These are phyloP conservation scores for Botryotinia calthae DNA, from an alignment of 2,329 filamentous ascomycete genomes.

Conservation along the genomic window DNA sequence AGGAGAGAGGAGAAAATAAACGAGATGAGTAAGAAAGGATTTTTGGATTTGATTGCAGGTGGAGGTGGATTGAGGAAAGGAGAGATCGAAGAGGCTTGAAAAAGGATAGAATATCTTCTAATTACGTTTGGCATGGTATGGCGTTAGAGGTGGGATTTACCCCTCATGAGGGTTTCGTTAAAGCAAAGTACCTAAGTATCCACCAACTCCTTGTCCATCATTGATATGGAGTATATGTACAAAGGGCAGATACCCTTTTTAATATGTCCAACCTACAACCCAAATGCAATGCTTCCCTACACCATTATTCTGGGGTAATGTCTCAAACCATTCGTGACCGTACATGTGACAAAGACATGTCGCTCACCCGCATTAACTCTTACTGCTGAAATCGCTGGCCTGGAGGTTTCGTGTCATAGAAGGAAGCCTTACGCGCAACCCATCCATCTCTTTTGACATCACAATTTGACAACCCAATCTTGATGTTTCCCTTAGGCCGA, in stretches of 20 bases:
- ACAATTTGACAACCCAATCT: constrained; percentile 55
- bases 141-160: constrained; percentile 31
- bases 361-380: constrained; percentile 25
- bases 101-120: constrained; percentile 12
- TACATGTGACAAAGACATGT: neutral
- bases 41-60: constrained; percentile 81
- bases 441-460: constrained; percentile 89
- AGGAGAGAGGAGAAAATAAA: constrained; percentile 84
- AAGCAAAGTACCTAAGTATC: constrained; percentile 19
- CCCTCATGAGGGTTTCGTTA: constrained; percentile 21
- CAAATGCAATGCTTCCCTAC: constrained; percentile 5
- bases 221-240: constrained; percentile 28
- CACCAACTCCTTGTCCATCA: constrained; percentile 22
- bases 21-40: constrained; percentile 96
- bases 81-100: constrained; percentile 44
- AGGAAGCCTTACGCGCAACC: constrained; percentile 79
- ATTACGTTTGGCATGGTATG: constrained; percentile 21
- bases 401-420: constrained; percentile 95
- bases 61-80: constrained; percentile 60
- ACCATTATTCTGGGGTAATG: neutral
- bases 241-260: constrained; percentile 29
- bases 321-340: neutral
- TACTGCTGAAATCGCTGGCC: constrained; percentile 78
- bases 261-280: constrained; percentile 21
- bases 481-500: constrained; percentile 70